Evolutionary conservation across 2,329 filamentous ascomycete genomes (phyloP).

Genomic region (Aspergillus fumigatus): DNA sequence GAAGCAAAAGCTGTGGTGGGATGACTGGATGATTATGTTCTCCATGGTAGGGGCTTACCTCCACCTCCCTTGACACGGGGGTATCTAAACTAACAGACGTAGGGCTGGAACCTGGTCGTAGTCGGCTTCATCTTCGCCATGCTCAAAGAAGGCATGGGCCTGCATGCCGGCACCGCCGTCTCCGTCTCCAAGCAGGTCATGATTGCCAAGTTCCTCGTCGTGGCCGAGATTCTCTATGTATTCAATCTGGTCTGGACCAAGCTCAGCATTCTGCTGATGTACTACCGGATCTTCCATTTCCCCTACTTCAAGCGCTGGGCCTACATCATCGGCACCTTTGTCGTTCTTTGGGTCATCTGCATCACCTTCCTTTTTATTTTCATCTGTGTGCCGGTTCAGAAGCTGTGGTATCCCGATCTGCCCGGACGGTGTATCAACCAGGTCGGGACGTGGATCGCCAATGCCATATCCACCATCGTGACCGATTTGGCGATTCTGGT

Average conservation of each 20-base stretch:
- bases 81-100: neutral
- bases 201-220: constrained; percentile 30
- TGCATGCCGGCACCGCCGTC: constrained; percentile 42
- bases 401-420: constrained; percentile 23
- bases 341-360: constrained; percentile 23
- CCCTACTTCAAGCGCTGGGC: constrained; percentile 26
- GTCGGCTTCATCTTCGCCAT: constrained; percentile 49
- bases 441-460: constrained; percentile 24
- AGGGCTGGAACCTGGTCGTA: constrained; percentile 29
- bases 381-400: constrained; percentile 26
- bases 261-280: constrained; percentile 23
- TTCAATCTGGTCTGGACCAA: constrained; percentile 28
- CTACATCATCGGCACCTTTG: constrained; percentile 21
- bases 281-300: constrained; percentile 27
- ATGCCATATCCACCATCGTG: constrained; percentile 20
- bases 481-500: constrained; percentile 23
- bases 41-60: constrained; percentile 47
- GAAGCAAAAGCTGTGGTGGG: constrained; percentile 47
- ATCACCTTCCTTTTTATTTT: constrained; percentile 27
- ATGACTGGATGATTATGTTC: constrained; percentile 48
- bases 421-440: constrained; percentile 26
- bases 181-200: constrained; percentile 30
- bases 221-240: constrained; percentile 39
- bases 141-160: constrained; percentile 45
- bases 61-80: neutral